These are phyloP conservation scores for Solanum chacoense DNA, from an alignment of 305 asterid genomes.

Conservation along the genomic window DNA sequence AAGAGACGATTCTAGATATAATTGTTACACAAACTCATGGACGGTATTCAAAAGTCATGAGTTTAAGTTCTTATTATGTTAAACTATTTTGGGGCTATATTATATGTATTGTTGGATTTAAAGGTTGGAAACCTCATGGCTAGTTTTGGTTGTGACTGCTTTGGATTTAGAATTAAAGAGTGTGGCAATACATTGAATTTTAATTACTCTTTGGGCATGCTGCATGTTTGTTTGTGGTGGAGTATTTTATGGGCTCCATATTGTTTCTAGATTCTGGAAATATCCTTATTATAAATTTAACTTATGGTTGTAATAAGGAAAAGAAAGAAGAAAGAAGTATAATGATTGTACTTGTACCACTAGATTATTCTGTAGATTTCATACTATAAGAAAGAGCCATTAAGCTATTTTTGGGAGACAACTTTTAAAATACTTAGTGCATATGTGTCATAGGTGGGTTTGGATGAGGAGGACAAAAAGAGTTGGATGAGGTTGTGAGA, in stretches of 20 bases:
- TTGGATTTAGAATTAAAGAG: not conserved
- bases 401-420: not conserved
- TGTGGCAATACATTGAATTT: not conserved
- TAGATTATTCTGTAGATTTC: not conserved
- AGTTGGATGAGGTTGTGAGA: not conserved
- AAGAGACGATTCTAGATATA: not conserved
- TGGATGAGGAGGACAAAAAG: not conserved
- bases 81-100: not conserved
- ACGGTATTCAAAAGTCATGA: not conserved
- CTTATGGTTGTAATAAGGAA: not conserved
- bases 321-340: not conserved
- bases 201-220: not conserved
- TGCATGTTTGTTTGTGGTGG: not conserved
- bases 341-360: not conserved
- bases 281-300: too few species aligned
- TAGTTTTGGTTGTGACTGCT: not conserved
- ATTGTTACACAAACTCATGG: not conserved
- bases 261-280: too few species aligned
- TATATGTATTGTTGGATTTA: not conserved
- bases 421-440: not conserved
- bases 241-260: not conserved
- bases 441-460: not conserved
- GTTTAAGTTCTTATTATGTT: not conserved
- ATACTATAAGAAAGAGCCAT: not conserved
- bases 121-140: not conserved